Conservation (phyloP, 192 early-diverging fungal genomes). For the Polychytrium aggregatum region DNA sequence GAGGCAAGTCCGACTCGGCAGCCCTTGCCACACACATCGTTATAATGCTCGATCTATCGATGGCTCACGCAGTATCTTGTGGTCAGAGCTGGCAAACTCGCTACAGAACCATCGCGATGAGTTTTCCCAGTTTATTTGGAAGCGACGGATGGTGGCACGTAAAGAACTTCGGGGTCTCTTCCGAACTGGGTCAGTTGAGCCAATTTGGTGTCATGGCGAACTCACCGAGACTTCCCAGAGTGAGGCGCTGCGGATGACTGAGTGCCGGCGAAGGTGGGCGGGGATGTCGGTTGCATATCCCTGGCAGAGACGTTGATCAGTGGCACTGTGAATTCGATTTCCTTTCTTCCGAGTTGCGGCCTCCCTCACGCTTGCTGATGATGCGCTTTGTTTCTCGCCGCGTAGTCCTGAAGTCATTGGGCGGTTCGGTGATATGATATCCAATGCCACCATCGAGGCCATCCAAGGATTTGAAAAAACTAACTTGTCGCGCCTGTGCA, state of each 20-base stretch:
- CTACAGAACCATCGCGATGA: slow-evolving; percentile 41
- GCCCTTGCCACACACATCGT: neutral
- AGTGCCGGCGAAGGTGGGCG: too few relatives aligned
- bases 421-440: slow-evolving; percentile 40
- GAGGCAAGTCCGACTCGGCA: slow-evolving; percentile 19
- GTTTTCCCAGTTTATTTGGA: slow-evolving; percentile 46
- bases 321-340: too few relatives aligned
- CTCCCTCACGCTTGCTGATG: too few relatives aligned
- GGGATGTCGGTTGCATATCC: too few relatives aligned
- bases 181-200: slow-evolving; percentile 26
- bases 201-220: neutral
- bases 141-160: slow-evolving; percentile 25
- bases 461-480: slow-evolving; percentile 29
- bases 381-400: too few relatives aligned
- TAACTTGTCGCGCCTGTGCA: slow-evolving; percentile 28
- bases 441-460: slow-evolving; percentile 22
- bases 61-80: neutral
- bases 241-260: neutral
- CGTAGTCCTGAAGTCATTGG: slow-evolving; percentile 35
- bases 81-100: slow-evolving; percentile 27
- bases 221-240: neutral
- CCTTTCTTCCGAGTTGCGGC: too few relatives aligned
- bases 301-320: too few relatives aligned
- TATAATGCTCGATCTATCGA: neutral
- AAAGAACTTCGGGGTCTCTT: slow-evolving; percentile 32